phyloP scores from a whole-genome alignment of 169 alveolate genomes.

The Plasmodium malariae region DNA sequence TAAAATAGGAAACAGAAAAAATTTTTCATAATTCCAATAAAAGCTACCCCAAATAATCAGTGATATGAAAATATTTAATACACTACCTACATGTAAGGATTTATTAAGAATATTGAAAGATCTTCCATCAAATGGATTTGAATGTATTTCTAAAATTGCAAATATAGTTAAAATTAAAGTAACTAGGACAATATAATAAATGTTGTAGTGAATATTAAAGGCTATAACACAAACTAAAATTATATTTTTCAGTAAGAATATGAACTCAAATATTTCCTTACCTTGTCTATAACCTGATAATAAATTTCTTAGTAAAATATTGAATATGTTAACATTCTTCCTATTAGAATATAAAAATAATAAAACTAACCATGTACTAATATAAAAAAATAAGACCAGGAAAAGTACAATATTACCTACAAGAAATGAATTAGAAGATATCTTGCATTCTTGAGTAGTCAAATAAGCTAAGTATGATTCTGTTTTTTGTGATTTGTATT shows the following conservation, averaged over 20 bases:
- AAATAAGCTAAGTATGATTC: constrained; percentile 70
- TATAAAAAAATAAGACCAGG: constrained; percentile 12
- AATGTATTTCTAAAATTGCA: constrained; percentile 51
- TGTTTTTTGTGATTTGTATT: constrained; percentile 39
- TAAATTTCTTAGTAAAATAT: constrained; percentile 36
- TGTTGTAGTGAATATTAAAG: constrained; percentile 27
- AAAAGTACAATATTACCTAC: constrained; percentile 16
- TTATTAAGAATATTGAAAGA: constrained; percentile 70
- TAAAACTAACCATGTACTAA: constrained; percentile 12
- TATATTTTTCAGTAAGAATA: constrained; percentile 49
- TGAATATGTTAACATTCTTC: constrained; percentile 12
- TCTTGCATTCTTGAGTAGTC: constrained; percentile 63
- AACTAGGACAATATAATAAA: constrained; percentile 46
- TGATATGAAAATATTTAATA: constrained; percentile 46
- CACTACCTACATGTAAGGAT: constrained; percentile 49
- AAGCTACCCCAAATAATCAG: constrained; percentile 66
- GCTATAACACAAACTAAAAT: constrained; percentile 28
- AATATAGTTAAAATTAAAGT: constrained; percentile 45
- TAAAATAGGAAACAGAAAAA: constrained; percentile 29
- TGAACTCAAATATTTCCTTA: constrained; percentile 49
- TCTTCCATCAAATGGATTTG: constrained; percentile 69
- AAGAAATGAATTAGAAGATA: constrained; percentile 27
- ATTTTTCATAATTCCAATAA: constrained; percentile 53
- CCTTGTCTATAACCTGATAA: constrained; percentile 75
- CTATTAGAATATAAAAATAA: constrained; percentile 39